Evolutionary conservation across 2,329 filamentous ascomycete species (phyloP).

Genomic region (Dactylellina leptospora): DNA sequence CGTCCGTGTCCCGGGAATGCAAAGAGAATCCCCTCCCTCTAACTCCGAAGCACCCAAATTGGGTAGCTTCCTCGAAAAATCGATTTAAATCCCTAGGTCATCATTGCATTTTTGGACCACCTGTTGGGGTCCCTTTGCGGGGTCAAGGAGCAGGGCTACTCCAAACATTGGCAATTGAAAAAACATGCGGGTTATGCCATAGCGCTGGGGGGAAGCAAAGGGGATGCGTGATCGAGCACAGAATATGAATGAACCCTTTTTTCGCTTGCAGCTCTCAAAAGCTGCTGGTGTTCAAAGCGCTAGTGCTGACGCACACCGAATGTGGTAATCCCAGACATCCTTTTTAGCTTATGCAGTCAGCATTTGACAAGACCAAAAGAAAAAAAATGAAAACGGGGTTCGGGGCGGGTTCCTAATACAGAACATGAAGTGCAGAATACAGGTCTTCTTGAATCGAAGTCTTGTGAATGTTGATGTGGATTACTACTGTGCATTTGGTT

Average conservation of each 20-base stretch:
- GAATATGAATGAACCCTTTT: conserved; percentile 18
- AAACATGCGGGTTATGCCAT: conserved; percentile 30
- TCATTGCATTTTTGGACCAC: conserved; percentile 20
- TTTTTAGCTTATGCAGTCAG: conserved; percentile 53
- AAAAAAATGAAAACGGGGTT: conserved; percentile 18
- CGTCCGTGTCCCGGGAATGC: conserved; percentile 22
- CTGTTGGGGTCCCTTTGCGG: conserved; percentile 23
- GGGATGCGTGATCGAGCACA: conserved; percentile 4
- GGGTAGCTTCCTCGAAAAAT: not conserved
- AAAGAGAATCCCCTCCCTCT: not conserved
- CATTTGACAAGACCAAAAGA: conserved; percentile 47
- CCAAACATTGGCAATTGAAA: not conserved
- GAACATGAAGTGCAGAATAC: conserved; percentile 23
- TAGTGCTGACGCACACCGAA: conserved; percentile 54
- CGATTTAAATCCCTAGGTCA: not conserved
- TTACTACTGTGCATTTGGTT: conserved; percentile 11
- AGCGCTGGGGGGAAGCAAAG: conserved; percentile 12
- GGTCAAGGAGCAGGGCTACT: conserved; percentile 15
- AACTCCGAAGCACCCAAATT: too few relatives aligned
- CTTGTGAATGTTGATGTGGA: not conserved
- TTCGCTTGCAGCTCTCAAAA: conserved; percentile 16
- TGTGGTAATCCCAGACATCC: conserved; percentile 51
- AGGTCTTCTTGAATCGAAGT: conserved; percentile 6
- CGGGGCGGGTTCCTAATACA: conserved; percentile 20
- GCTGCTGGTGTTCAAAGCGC: conserved; percentile 42